These are phyloP conservation scores for Dictyostelium discoideum DNA, from an alignment of 78 protist species.

Conservation along the genomic window DNA sequence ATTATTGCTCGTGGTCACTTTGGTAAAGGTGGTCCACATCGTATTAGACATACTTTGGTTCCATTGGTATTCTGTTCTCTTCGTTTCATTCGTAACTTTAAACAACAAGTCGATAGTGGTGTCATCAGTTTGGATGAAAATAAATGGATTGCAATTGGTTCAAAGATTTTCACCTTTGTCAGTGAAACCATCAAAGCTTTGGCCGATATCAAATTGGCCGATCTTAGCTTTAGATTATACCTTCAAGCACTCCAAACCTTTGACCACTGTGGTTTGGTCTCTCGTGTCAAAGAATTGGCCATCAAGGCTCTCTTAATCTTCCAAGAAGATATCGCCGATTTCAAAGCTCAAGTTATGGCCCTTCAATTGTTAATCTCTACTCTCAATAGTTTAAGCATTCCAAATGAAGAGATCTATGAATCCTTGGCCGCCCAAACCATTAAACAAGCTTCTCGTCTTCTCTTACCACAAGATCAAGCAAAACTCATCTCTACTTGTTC, in stretches of 20 bases:
- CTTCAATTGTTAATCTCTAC: slow-evolving; percentile 84
- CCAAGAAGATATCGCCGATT: slow-evolving; percentile 95
- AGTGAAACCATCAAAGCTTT: slow-evolving; percentile 82
- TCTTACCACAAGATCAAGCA: slow-evolving; percentile 95
- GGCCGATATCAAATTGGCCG: slow-evolving; percentile 59
- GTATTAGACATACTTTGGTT: slow-evolving; percentile 84
- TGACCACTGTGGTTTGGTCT: slow-evolving; percentile 76
- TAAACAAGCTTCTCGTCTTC: slow-evolving; percentile 75
- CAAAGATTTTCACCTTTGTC: slow-evolving; percentile 83
- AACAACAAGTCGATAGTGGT: slow-evolving; percentile 77
- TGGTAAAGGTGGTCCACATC: slow-evolving; percentile 89
- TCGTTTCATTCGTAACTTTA: slow-evolving; percentile 62
- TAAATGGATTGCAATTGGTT: slow-evolving; percentile 60
- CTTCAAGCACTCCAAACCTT: slow-evolving; percentile 92
- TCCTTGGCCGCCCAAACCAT: slow-evolving; percentile 79
- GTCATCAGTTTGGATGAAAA: slow-evolving; percentile 42
- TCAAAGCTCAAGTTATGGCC: slow-evolving; percentile 84
- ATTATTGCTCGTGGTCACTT: slow-evolving; percentile 80
- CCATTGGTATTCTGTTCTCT: slow-evolving; percentile 83
- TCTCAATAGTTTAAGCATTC: slow-evolving; percentile 39
- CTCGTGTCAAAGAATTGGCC: slow-evolving; percentile 88
- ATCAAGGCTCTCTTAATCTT: slow-evolving; percentile 90
- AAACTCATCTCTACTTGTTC: slow-evolving; percentile 85
- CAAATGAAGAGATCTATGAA: slow-evolving; percentile 91
- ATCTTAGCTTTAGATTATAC: slow-evolving; percentile 86